Base-by-base conservation (phyloP, 1,284 basidiomycete species). In the Entoloma clypeatum region DNA sequence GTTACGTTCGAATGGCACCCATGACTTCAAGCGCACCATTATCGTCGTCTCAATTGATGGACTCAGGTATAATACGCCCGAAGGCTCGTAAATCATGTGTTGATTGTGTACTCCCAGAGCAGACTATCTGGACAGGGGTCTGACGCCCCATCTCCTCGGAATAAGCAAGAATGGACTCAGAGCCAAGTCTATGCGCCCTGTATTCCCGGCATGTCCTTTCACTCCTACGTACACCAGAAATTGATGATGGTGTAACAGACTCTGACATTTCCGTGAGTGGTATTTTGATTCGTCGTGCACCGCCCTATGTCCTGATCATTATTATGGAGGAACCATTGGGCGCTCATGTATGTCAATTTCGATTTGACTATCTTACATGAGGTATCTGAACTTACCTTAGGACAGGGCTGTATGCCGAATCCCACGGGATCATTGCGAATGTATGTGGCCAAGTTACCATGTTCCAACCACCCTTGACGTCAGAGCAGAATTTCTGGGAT, bases 401-500 rank as follows among this genome's bases (percentile, higher is more conserved):
- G 81, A 94, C 91, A 13, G 91, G 91, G 2, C 71, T 94, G 1
- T 80, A 92, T 57, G 86, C 87, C 0, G 88, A 92, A 59, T 84
- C 82, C 14, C 88, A 92, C 59, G 93, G 92, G 4, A 93, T 96
- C 39, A 76, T 96, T 8, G 92, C 81, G 9, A 96, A 96, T 57
- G 86, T 88, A 53, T 9, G 75, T 60, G 32, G 14, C 9, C 16
- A 18, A 26, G 22, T 35, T 23, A 24, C 7, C n/a, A 14, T 5
- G 14, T 26, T 17, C n/a, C 25, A 5, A 29, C 16, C 19, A 27
- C 27, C 32, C 36, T 10, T 22, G 8, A 22, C 36, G 32, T 30
- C 35, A 33, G 22, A 31, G 14, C 54, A 89, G 86, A 87, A 90
- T 54, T 96, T 96, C 57, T 92, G 79, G 76, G 89, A 92, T 57